Evolutionary conservation across 2,329 filamentous ascomycete genomes (phyloP).

Genomic region (Fusarium drepaniforme): DNA sequence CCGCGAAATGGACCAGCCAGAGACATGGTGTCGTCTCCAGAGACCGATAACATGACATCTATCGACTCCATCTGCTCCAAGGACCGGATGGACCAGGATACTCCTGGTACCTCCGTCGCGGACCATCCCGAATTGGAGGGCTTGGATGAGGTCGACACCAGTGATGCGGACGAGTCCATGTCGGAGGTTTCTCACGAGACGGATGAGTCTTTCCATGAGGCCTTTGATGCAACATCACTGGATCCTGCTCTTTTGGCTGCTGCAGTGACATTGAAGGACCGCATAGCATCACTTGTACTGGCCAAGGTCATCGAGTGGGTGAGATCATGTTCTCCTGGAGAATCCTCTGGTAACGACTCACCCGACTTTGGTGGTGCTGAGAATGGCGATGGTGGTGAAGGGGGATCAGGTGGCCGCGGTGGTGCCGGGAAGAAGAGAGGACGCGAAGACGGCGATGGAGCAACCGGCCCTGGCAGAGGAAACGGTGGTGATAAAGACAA

Average conservation of each 20-base stretch:
- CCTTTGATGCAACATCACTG: slow-evolving; percentile 15
- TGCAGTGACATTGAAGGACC: slow-evolving; percentile 20
- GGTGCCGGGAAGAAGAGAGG: slow-evolving; percentile 23
- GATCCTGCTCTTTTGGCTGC: slow-evolving; percentile 10
- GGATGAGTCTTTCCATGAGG: slow-evolving; percentile 26
- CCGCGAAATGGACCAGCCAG: neutral
- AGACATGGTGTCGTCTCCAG: neutral
- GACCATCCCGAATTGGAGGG: neutral
- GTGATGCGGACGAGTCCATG: slow-evolving; percentile 24
- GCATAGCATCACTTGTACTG: slow-evolving; percentile 7
- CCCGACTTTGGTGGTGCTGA: neutral
- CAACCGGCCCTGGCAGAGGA: neutral
- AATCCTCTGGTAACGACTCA: neutral
- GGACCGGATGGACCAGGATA: neutral
- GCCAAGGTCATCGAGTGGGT: slow-evolving; percentile 17
- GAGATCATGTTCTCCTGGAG: slow-evolving; percentile 9
- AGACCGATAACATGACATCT: neutral
- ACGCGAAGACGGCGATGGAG: slow-evolving; percentile 2
- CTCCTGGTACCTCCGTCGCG: slow-evolving; percentile 15
- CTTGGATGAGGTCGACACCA: slow-evolving; percentile 5
- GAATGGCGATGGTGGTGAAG: neutral
- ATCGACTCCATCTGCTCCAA: neutral
- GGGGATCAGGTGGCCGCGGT: neutral
- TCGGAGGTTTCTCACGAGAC: slow-evolving; percentile 23
- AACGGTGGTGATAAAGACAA: slow-evolving; percentile 31